Evolutionary conservation across 306 rosid genomes (phyloP).

Genomic region (Cicer judaicum): DNA sequence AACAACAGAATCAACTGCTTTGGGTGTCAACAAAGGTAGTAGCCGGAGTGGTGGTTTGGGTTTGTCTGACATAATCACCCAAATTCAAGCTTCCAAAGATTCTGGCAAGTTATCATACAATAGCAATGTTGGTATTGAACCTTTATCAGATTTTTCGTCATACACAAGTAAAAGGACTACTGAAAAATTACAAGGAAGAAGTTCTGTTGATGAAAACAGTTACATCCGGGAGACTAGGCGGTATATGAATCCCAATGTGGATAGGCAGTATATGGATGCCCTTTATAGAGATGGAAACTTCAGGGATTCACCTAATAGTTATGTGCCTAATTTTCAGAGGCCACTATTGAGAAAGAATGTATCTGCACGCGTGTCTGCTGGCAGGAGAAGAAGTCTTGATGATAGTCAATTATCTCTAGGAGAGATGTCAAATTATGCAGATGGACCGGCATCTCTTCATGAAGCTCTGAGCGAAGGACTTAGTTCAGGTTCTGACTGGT

Average conservation of each 20-base stretch:
- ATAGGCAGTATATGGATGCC: conserved; percentile 71
- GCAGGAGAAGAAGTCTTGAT: conserved; percentile 90
- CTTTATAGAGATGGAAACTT: conserved; percentile 71
- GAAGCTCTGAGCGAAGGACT: conserved; percentile 95
- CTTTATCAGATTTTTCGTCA: conserved; percentile 65
- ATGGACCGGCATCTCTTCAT: conserved; percentile 80
- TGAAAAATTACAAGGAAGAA: conserved; percentile 73
- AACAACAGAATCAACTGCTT: conserved; percentile 64
- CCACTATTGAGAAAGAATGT: conserved; percentile 88
- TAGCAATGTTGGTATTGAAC: conserved; percentile 56
- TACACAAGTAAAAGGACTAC: conserved; percentile 63
- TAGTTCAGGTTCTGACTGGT: conserved; percentile 94
- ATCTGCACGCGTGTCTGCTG: conserved; percentile 77
- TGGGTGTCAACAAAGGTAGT: conserved; percentile 65
- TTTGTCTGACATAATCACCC: conserved; percentile 88
- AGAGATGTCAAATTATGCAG: conserved; percentile 75
- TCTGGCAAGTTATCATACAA: conserved; percentile 67
- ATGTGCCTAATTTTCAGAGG: conserved; percentile 94
- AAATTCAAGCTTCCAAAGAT: conserved; percentile 96
- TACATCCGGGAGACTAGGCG: conserved; percentile 77
- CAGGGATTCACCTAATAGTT: conserved; percentile 76
- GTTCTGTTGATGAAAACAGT: conserved; percentile 62
- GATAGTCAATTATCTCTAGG: conserved; percentile 79
- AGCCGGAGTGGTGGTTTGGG: conserved; percentile 87
- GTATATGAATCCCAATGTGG: conserved; percentile 59